Evolutionary conservation across 148 eudicot species (phyloP), one percentile per base, ranked within the genome.

Genomic region (Diospyros lotus): DNA sequence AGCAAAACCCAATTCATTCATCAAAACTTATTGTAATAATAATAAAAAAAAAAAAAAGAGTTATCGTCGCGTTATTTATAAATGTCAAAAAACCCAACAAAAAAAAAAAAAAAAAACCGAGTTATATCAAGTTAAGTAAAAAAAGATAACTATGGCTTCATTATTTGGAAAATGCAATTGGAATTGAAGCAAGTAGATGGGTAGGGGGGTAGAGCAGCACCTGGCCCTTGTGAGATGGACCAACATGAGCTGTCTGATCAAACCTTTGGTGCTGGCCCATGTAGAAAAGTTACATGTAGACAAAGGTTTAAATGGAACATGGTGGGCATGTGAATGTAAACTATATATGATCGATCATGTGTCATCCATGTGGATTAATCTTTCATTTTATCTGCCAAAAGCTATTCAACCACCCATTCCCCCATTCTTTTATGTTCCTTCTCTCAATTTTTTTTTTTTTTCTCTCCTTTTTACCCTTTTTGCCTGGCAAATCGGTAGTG

Each of bases 251-350:
- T 76, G 83, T 80, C 68, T 66, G 68, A 60, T 71, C 76, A n/a
- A 64, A 11, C 5, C 59, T 68, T 53, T 76, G 45, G 51, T 69
- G 72, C 53, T 68, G 84, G 80, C 38, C 77, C 84, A 73, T 81
- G 58, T 69, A 66, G 56, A 64, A 77, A 80, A 78, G 82, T 79
- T 73, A 82, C 71, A 15, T 61, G 50, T 76, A 76, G 81, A 81
- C 83, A 86, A 76, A 80, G 81, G 78, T 77, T 81, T 66, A 83
- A 63, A 74, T 75, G 51, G 80, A 87, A 87, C 86, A 85, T 87
- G 90, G 85, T 80, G 69, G 77, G 82, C 91, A 87, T 87, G 91
- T 87, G 91, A 76, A 61, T 75, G 71, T 79, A 73, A 80, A 82
- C 80, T 77, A 61, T 71, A 51, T 50, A 52, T 50, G 53, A 45